Conservation (phyloP, 2,329 filamentous ascomycete genomes). For the Neurospora crassa region DNA sequence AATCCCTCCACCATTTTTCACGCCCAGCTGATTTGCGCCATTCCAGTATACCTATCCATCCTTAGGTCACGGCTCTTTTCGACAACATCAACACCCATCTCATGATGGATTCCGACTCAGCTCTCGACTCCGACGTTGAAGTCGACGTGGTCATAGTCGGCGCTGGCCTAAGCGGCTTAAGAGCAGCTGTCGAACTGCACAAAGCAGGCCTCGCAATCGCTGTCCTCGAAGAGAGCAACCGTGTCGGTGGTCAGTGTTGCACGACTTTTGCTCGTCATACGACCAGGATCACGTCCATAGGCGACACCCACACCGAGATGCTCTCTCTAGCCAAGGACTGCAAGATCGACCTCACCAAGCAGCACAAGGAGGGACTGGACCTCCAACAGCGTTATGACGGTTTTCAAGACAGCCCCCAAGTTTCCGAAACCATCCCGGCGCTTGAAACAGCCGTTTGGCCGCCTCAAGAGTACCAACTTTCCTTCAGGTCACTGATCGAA, state of each 20-base stretch:
- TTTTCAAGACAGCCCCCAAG: background rate
- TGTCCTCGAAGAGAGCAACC: constrained; percentile 39
- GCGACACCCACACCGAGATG: constrained; percentile 41
- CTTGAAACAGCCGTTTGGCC: background rate
- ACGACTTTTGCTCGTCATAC: constrained; percentile 15
- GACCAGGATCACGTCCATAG: constrained; percentile 40
- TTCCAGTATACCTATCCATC: background rate
- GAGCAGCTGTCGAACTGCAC: constrained; percentile 9
- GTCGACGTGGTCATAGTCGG: constrained; percentile 10
- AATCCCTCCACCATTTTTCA: background rate
- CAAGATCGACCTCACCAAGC: constrained; percentile 34
- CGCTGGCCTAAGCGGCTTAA: constrained; percentile 9
- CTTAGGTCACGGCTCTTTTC: background rate
- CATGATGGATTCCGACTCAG: background rate
- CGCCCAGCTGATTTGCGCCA: background rate
- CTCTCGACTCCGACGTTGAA: background rate
- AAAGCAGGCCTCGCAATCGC: constrained; percentile 21
- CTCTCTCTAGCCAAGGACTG: constrained; percentile 30
- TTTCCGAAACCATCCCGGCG: background rate
- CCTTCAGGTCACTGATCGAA: background rate
- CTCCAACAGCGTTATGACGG: background rate
- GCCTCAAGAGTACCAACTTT: background rate
- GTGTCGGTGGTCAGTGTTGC: constrained; percentile 43
- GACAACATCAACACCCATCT: background rate
- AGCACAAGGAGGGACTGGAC: constrained; percentile 23